Evolutionary conservation across 305 asterid genomes (phyloP).

Genomic region (Fraxinus xanthoxyloides): DNA sequence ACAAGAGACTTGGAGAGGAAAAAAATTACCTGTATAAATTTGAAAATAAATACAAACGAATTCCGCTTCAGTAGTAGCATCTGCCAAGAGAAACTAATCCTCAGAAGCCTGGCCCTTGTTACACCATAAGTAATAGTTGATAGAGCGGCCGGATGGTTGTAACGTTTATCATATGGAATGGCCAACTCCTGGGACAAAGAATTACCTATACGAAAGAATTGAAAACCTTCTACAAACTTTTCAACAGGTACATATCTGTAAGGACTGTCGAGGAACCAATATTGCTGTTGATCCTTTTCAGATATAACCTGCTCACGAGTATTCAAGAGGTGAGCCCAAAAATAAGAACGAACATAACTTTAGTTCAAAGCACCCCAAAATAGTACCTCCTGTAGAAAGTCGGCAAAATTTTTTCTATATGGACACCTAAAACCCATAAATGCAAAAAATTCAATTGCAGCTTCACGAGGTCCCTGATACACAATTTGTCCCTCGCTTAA

Average conservation of each 20-base stretch:
- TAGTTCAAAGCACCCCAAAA: slow-evolving; percentile 6
- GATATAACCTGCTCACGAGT: slow-evolving; percentile 48
- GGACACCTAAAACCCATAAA: slow-evolving; percentile 74
- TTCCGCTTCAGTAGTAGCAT: slow-evolving; percentile 61
- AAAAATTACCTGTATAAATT: slow-evolving; percentile 52
- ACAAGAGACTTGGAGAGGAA: neutral
- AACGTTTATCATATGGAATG: slow-evolving; percentile 44
- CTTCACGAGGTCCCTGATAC: slow-evolving; percentile 78
- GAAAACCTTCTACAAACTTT: slow-evolving; percentile 61
- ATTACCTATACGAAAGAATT: slow-evolving; percentile 50
- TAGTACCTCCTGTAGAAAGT: slow-evolving; percentile 74
- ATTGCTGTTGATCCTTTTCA: slow-evolving; percentile 71
- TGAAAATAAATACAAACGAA: slow-evolving; percentile 59
- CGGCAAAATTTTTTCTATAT: slow-evolving; percentile 69
- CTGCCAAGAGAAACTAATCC: slow-evolving; percentile 66
- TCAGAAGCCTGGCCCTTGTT: slow-evolving; percentile 45
- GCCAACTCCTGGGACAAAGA: slow-evolving; percentile 48
- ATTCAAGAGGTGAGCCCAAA: slow-evolving; percentile 24
- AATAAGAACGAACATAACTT: slow-evolving; percentile 2
- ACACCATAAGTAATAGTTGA: slow-evolving; percentile 51
- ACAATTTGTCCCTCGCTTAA: slow-evolving; percentile 68
- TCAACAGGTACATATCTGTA: slow-evolving; percentile 51
- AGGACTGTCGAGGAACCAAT: slow-evolving; percentile 52
- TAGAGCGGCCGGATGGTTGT: slow-evolving; percentile 59
- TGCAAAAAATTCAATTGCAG: slow-evolving; percentile 49